Conservation (phyloP, 2,329 filamentous ascomycete genomes). For the Ophiostoma novo-ulmi region DNA sequence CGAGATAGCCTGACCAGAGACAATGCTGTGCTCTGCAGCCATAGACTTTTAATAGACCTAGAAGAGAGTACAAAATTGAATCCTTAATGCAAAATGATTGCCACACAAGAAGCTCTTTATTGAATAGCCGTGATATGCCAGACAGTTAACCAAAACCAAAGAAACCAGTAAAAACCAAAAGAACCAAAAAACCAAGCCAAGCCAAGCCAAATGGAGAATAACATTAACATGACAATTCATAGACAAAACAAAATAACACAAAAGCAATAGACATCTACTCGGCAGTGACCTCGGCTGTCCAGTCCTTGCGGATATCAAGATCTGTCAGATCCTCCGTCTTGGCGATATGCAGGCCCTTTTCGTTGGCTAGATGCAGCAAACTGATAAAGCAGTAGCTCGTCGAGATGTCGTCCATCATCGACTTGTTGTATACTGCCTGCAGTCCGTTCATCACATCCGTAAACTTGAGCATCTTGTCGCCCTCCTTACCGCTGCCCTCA, state of each 20-base stretch:
- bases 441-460: constrained; percentile 87
- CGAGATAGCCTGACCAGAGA: neutral
- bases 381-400: constrained; percentile 93
- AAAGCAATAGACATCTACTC: constrained; percentile 31
- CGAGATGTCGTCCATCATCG: constrained; percentile 87
- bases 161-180: neutral
- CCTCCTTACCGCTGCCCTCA: constrained; percentile 32
- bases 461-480: constrained; percentile 66
- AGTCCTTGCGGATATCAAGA: constrained; percentile 58
- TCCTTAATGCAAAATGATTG: neutral
- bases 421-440: constrained; percentile 77
- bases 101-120: neutral
- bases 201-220: neutral
- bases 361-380: constrained; percentile 83
- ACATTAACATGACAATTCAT: neutral
- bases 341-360: constrained; percentile 78
- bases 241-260: neutral
- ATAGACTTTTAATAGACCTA: neutral
- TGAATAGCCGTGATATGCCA: neutral
- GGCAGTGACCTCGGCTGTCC: constrained; percentile 52
- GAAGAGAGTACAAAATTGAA: neutral
- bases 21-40: neutral
- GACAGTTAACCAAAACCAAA: neutral
- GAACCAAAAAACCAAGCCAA: neutral
- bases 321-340: constrained; percentile 55